Conservation (phyloP, 106 monocot species). For the Acorus calamus region DNA sequence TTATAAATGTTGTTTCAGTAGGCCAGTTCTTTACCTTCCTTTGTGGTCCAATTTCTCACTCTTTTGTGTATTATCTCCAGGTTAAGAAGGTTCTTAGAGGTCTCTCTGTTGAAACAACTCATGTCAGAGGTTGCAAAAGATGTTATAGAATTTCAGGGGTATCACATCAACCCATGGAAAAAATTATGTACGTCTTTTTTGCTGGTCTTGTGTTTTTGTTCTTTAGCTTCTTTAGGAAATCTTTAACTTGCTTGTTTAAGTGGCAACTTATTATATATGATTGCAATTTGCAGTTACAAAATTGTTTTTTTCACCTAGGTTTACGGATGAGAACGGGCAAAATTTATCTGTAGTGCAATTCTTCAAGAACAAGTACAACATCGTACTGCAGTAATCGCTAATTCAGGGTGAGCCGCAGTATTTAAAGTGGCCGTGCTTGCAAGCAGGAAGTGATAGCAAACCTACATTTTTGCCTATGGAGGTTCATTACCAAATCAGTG, state of each 20-base stretch:
- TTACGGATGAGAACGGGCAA: slow-evolving; percentile 16
- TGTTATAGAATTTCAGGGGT: slow-evolving; percentile 45
- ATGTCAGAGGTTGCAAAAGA: slow-evolving; percentile 13
- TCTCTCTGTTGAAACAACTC: slow-evolving; percentile 29
- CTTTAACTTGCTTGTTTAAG: no score
- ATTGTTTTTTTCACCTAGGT: slow-evolving; percentile 22
- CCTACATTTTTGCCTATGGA: slow-evolving; percentile 36
- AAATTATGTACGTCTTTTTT: slow-evolving; percentile 23
- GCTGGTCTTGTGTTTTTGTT: not conserved
- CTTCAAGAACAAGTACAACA: slow-evolving; percentile 18
- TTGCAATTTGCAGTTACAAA: no score
- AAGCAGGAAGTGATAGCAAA: slow-evolving; percentile 25
- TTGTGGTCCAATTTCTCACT: no score
- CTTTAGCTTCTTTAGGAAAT: not conserved
- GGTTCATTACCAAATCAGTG: slow-evolving; percentile 6
- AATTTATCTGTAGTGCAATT: slow-evolving; percentile 24
- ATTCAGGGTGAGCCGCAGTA: no score
- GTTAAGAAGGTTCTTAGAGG: slow-evolving; percentile 44
- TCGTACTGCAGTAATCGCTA: slow-evolving; percentile 4
- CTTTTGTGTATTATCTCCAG: slow-evolving; percentile 10
- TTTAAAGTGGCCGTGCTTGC: slow-evolving; percentile 20
- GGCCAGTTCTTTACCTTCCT: no score
- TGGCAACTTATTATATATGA: not conserved
- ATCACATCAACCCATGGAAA: slow-evolving; percentile 13
- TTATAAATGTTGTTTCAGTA: no score